A percentile compares a stretch with the other conserved stretches of the same genome.
phyloP scores from a whole-genome alignment of 2,329 filamentous ascomycete genomes.

The Xylariaceae sp. region DNA sequence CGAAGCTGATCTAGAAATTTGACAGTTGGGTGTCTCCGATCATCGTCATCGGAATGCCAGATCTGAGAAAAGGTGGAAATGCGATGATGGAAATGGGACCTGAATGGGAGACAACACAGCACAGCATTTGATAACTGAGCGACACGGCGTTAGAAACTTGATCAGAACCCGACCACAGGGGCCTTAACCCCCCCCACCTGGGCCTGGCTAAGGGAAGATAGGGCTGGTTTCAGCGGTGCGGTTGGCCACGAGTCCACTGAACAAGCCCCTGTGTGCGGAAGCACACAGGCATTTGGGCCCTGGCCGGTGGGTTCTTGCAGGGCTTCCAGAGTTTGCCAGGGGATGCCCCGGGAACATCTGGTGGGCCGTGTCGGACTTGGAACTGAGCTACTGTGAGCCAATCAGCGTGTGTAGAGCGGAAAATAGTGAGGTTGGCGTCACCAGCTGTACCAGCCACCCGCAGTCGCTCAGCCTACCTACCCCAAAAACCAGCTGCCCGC shows the following conservation, averaged over 20 bases:
- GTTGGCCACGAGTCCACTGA: conserved; percentile 24
- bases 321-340: no score
- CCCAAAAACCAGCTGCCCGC: conserved; percentile 7
- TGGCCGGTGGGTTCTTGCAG: not conserved
- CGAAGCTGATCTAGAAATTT: no score
- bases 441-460: conserved; percentile 22
- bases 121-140: not conserved
- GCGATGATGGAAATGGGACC: not conserved
- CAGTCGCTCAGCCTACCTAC: conserved; percentile 9
- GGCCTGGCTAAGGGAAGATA: not conserved
- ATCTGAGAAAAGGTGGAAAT: no score
- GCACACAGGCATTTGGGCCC: conserved; percentile 3
- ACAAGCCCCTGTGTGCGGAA: conserved; percentile 21
- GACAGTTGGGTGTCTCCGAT: no score
- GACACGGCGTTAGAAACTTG: conserved; percentile 1
- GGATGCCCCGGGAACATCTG: no score
- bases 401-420: not conserved
- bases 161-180: not conserved
- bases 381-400: not conserved
- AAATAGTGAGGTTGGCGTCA: conserved; percentile 14
- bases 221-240: conserved; percentile 1
- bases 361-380: no score
- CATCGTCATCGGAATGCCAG: no score
- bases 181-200: no score
- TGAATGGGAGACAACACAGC: no score